Evolutionary conservation across 2,329 filamentous ascomycete genomes (phyloP), one percentile per base, ranked within the genome.

Genomic region (Fusarium pseudograminearum): DNA sequence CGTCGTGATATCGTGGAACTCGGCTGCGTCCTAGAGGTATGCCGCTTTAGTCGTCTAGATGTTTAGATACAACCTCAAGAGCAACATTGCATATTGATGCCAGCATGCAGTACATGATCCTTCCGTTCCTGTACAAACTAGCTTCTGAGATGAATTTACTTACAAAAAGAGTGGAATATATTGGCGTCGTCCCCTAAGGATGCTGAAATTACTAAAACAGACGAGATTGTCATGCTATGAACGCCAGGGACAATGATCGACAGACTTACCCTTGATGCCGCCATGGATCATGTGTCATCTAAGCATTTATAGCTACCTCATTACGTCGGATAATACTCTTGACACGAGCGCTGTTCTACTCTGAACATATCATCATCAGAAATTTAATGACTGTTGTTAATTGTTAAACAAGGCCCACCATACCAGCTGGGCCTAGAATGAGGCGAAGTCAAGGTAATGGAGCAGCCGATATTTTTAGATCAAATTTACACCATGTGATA

Each of bases 61-160:
- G 16, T 16, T 34, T 7, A 16, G 4, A 36, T 28, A n/a, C 16
- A 36, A 28, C 26, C 10, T 28, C 33, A 30, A 12, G 11, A 12
- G 28, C 28, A 12, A 11, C 28, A 30, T 12, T 30, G 5, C 11
- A 12, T 30, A 30, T 30, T 12, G 12, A 30, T 12, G 16, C 15
- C 24, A n/a, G 20, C 10, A 22, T n/a, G 1, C 8, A 2, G 14
- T 7, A n/a, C 3, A 14, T n/a, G 24, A 22, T 4, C 8, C 18
- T 16, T 26, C 4, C 5, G 4, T 5, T 34, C 46, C 10, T n/a
- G 9, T 18, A 34, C 7, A 33, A 14, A 6, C 2, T 7, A 22
- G 15, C 5, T 24, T 16, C 1, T 34, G 11, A 26, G 14, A 7
- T 42, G 9, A 22, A 4, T 3, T 26, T 14, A 14, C 7, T 6